These are phyloP conservation scores for Venturia asperata DNA, from an alignment of 2,329 filamentous ascomycete species.

Conservation along the genomic window DNA sequence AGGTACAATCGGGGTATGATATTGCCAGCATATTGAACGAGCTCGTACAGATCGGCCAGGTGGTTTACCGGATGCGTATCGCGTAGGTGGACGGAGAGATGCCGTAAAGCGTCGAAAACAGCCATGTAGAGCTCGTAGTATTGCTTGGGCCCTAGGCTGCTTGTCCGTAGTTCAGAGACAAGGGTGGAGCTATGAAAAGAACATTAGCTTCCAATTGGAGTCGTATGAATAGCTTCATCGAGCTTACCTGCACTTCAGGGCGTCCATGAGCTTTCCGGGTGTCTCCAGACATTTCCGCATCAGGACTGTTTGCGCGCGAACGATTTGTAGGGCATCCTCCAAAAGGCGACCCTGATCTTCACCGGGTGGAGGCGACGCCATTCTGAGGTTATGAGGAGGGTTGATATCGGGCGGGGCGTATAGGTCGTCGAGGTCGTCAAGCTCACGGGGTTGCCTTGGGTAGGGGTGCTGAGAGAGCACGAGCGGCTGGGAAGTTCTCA, in stretches of 20 bases:
- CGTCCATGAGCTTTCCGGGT: slow-evolving; percentile 98
- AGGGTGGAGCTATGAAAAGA: slow-evolving; percentile 71
- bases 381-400: background rate
- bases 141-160: slow-evolving; percentile 95
- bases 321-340: slow-evolving; percentile 92
- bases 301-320: slow-evolving; percentile 90
- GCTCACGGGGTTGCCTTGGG: slow-evolving; percentile 7
- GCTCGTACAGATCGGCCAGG: slow-evolving; percentile 93
- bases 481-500: background rate
- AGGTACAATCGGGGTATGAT: slow-evolving; percentile 94
- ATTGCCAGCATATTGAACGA: slow-evolving; percentile 96
- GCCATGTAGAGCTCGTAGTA: slow-evolving; percentile 99
- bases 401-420: background rate
- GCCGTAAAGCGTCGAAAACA: slow-evolving; percentile 93
- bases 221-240: background rate
- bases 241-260: slow-evolving; percentile 93
- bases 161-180: slow-evolving; percentile 95
- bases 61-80: slow-evolving; percentile 98
- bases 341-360: slow-evolving; percentile 73
- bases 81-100: slow-evolving; percentile 91
- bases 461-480: background rate
- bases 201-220: slow-evolving; percentile 7
- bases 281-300: slow-evolving; percentile 98
- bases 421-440: background rate
- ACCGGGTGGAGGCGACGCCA: slow-evolving; percentile 41